A percentile compares a stretch with the other conserved stretches of the same genome.
These are phyloP conservation scores for Cupressus sempervirens DNA, from an alignment of 75 land plant genomes.

Conservation along the genomic window DNA sequence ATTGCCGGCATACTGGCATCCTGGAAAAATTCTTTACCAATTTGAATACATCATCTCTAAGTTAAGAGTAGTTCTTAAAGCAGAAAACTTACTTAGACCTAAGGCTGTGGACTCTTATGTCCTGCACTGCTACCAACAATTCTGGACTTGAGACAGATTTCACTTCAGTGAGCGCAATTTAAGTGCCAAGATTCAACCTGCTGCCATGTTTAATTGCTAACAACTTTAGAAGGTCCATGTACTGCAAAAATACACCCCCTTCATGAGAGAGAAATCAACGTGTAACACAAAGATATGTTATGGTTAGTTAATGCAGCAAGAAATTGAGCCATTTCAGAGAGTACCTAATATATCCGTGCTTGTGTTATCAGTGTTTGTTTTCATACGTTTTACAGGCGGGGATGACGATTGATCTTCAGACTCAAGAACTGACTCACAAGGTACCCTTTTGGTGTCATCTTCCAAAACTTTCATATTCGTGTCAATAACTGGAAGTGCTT, in stretches of 20 bases:
- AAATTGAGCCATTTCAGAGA: not conserved
- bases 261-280: not conserved
- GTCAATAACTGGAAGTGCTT: not conserved
- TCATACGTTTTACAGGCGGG: not conserved
- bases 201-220: not conserved
- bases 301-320: not conserved
- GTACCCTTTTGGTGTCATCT: not conserved
- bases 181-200: not conserved
- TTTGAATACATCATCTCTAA: slow-evolving; percentile 2
- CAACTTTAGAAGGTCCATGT: not conserved
- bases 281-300: not conserved
- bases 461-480: not conserved
- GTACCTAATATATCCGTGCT: slow-evolving; percentile 1
- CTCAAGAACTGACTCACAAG: not conserved
- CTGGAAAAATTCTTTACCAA: not conserved
- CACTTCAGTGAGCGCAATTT: not conserved
- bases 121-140: slow-evolving; percentile 4
- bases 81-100: not conserved
- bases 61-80: not conserved
- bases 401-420: not conserved
- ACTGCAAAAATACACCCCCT: not conserved
- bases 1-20: not conserved
- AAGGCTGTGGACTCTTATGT: not conserved
- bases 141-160: not conserved
- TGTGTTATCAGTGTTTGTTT: not conserved